Percentiles rank a stretch among this genome's conserved stretches.
These are phyloP conservation scores for Coemansia sp. DNA, from an alignment of 192 early-diverging fungal species.

Conservation along the genomic window DNA sequence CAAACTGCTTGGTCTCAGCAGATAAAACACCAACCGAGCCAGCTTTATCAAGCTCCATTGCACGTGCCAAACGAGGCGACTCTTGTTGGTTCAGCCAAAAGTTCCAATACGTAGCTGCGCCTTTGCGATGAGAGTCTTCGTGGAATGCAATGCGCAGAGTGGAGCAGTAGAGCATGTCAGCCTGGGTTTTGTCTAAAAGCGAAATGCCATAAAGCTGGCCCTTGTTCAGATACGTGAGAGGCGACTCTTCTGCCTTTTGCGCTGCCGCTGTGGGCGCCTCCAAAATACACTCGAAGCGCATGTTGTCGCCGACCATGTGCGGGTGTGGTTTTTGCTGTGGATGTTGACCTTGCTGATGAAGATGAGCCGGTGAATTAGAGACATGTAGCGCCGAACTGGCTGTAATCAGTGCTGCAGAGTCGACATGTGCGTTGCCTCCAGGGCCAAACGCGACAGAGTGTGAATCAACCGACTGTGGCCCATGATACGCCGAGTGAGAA, in stretches of 20 bases:
- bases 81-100: slow-evolving; percentile 72
- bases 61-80: slow-evolving; percentile 53
- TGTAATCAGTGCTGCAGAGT: slow-evolving; percentile 19
- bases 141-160: slow-evolving; percentile 66
- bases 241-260: slow-evolving; percentile 53
- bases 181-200: slow-evolving; percentile 49
- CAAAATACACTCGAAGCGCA: slow-evolving; percentile 37
- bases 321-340: slow-evolving; percentile 3
- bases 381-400: slow-evolving; percentile 9
- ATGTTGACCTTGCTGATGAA: slow-evolving; percentile 12
- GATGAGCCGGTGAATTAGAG: slow-evolving; percentile 3
- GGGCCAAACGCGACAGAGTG: slow-evolving; percentile 8
- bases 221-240: slow-evolving; percentile 70
- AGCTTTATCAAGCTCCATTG: slow-evolving; percentile 63
- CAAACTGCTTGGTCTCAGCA: slow-evolving; percentile 59
- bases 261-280: slow-evolving; percentile 46
- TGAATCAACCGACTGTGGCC: slow-evolving; percentile 8
- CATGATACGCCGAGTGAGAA: slow-evolving; percentile 26
- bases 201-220: slow-evolving; percentile 60
- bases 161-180: slow-evolving; percentile 52
- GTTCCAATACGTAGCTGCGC: slow-evolving; percentile 63
- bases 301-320: slow-evolving; percentile 6
- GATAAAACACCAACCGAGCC: slow-evolving; percentile 55
- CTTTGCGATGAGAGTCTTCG: slow-evolving; percentile 61
- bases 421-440: not conserved